Evolutionary conservation across 345 rosid species (phyloP).

Genomic region (Nasturtium officinale): DNA sequence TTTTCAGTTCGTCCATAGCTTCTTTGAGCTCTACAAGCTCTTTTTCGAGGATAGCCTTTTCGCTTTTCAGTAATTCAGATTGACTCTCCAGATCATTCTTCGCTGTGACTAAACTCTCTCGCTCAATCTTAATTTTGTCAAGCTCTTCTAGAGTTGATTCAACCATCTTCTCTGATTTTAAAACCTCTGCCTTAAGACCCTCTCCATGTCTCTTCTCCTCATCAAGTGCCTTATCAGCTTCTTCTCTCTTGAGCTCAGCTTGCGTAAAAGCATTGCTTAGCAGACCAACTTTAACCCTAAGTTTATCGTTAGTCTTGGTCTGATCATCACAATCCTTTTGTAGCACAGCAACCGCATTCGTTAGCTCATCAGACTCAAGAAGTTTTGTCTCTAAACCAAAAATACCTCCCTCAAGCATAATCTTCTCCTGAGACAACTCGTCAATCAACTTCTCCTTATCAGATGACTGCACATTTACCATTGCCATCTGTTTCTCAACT

Average conservation of each 20-base stretch:
- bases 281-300: constrained; percentile 41
- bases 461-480: constrained; percentile 27
- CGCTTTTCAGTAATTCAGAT: constrained; percentile 41
- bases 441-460: constrained; percentile 46
- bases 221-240: constrained; percentile 44
- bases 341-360: constrained; percentile 37
- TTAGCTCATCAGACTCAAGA: constrained; percentile 46
- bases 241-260: constrained; percentile 50
- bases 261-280: constrained; percentile 39
- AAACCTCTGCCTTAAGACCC: constrained; percentile 42
- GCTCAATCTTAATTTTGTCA: constrained; percentile 39
- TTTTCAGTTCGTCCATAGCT: constrained; percentile 43
- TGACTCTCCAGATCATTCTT: constrained; percentile 46
- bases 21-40: constrained; percentile 48
- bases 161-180: constrained; percentile 50
- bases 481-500: constrained; percentile 33
- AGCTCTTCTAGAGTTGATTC: constrained; percentile 45
- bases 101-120: constrained; percentile 36
- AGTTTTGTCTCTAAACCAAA: constrained; percentile 48
- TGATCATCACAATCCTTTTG: constrained; percentile 35
- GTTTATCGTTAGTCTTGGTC: constrained; percentile 45
- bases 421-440: constrained; percentile 48
- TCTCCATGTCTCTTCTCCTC: constrained; percentile 50
- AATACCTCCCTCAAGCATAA: constrained; percentile 50
- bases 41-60: constrained; percentile 50